phyloP scores from a whole-genome alignment of 139 green algal genomes.

The Zygnema circumcarinatum region DNA sequence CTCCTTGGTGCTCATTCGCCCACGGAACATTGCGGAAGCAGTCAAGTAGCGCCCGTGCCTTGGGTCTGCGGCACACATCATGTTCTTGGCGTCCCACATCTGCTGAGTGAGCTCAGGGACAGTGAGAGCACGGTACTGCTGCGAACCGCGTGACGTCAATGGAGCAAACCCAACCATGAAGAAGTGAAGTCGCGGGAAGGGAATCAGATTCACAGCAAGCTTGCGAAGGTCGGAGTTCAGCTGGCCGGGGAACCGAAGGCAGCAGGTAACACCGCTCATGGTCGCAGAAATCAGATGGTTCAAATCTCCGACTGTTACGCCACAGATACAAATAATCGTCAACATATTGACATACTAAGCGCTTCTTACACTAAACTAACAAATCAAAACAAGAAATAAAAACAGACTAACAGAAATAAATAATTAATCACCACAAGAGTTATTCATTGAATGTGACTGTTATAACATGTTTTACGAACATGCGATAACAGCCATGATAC shows the following conservation, averaged over 20 bases:
- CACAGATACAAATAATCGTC: no score
- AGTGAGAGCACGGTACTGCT: conserved; percentile 94
- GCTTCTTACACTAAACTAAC: no score
- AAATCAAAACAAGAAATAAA: no score
- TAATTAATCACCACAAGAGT: no score
- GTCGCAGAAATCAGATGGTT: conserved; percentile 98
- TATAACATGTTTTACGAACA: no score
- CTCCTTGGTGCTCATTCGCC: conserved; percentile 97
- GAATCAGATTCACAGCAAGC: conserved; percentile 98
- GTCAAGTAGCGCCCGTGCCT: conserved; percentile 98
- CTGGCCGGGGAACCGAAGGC: conserved; percentile 98
- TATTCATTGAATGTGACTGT: no score
- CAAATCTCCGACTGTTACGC: conserved; percentile 73
- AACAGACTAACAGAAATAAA: no score
- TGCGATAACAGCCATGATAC: no score
- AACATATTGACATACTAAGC: no score
- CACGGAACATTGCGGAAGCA: conserved; percentile 94
- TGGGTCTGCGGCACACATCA: conserved; percentile 99
- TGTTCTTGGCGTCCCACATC: conserved; percentile 99
- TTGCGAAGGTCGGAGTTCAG: conserved; percentile 99
- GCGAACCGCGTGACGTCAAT: conserved; percentile 91
- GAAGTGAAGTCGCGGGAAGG: conserved; percentile 99
- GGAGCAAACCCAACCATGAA: conserved; percentile 99
- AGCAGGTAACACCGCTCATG: conserved; percentile 99
- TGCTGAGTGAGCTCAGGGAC: conserved; percentile 99